Evolutionary conservation across 371 early-diverging fungal species (phyloP).

Genomic region (Phascolomyces articulosus): DNA sequence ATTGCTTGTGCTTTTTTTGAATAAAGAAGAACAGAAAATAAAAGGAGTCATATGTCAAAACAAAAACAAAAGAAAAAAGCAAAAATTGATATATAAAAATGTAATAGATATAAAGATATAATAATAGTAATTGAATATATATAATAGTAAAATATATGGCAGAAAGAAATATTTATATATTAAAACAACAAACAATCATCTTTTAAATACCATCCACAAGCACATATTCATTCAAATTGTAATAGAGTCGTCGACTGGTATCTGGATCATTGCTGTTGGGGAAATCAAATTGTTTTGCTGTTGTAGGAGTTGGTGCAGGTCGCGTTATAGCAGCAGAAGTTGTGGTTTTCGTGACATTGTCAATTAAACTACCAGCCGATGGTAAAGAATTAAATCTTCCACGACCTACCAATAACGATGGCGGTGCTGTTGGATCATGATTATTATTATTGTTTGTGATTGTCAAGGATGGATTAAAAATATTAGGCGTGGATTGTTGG

Average conservation of each 20-base stretch:
- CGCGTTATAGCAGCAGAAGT: background rate
- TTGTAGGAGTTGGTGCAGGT: background rate
- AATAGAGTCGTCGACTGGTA: slow-evolving; percentile 15
- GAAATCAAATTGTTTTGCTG: background rate
- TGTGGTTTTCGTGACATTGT: background rate
- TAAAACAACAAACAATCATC: too few species aligned
- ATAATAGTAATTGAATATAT: too few species aligned
- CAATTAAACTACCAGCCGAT: background rate
- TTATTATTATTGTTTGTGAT: background rate
- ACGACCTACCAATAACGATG: background rate
- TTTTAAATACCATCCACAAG: slow-evolving; percentile 11
- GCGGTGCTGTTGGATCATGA: too few species aligned
- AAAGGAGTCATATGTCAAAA: background rate
- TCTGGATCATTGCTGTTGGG: background rate
- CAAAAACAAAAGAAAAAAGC: background rate
- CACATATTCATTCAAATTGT: slow-evolving; percentile 18
- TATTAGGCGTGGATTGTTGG: background rate
- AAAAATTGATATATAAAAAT: background rate
- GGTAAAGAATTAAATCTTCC: background rate
- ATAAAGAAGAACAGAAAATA: background rate
- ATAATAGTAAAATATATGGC: too few species aligned
- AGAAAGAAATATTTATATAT: too few species aligned
- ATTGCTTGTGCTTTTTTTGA: too few species aligned
- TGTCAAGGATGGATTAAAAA: background rate
- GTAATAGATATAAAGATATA: too few species aligned